Percentiles rank a stretch among this genome's conserved stretches.
These are phyloP conservation scores for Macrolepiota fuliginosa DNA, from an alignment of 768 basidiomycete genomes.

Conservation along the genomic window DNA sequence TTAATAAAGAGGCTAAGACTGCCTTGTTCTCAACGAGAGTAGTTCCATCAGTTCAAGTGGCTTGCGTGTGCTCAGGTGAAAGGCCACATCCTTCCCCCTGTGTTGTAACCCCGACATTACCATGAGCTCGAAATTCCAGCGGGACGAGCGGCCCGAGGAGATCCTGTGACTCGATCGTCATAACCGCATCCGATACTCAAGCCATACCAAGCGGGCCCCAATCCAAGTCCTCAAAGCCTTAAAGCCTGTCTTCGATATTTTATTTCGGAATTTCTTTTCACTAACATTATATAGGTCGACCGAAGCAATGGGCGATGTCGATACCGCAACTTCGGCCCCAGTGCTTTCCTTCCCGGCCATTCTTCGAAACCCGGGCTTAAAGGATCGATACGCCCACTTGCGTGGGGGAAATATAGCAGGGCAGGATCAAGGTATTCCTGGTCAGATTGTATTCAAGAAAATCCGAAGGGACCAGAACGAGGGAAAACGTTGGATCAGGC, in stretches of 20 bases:
- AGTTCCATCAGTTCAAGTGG: no score
- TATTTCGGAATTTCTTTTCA: neutral
- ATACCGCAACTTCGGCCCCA: slow-evolving; percentile 33
- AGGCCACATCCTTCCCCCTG: no score
- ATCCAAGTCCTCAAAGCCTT: no score
- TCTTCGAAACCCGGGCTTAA: slow-evolving; percentile 56
- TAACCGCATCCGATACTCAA: neutral
- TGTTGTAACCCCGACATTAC: no score
- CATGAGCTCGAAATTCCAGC: no score
- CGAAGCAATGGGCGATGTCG: neutral
- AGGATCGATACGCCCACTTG: slow-evolving; percentile 54
- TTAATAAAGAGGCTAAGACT: no score
- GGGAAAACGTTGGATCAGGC: slow-evolving; percentile 74
- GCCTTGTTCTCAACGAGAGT: no score
- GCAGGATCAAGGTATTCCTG: neutral
- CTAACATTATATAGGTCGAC: neutral
- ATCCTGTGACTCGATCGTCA: neutral
- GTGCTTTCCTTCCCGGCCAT: slow-evolving; percentile 70
- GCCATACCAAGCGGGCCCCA: no score
- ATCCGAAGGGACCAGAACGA: slow-evolving; percentile 57
- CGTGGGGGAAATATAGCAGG: slow-evolving; percentile 21
- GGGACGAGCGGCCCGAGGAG: no score
- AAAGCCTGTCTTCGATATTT: neutral
- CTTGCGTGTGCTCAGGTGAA: no score
- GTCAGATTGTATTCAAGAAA: slow-evolving; percentile 30